Conservation (phyloP, 257 asterid species). For the Orobanche coerulescens region DNA sequence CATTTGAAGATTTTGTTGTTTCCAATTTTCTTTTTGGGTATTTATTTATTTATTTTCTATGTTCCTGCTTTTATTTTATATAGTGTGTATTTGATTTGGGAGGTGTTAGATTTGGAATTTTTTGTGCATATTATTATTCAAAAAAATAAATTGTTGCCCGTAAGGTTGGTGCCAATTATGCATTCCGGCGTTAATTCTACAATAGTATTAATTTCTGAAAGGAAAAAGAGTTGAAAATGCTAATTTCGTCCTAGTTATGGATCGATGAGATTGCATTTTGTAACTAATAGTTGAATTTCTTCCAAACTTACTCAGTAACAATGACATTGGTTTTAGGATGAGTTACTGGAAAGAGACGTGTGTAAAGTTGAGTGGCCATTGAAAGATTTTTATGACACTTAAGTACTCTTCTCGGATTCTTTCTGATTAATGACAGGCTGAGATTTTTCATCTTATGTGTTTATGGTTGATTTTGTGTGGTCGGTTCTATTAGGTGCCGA, state of each 20-base stretch:
- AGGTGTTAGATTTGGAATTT: not conserved
- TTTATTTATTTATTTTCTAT: not conserved
- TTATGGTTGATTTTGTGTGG: not conserved
- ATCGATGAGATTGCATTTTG: no score
- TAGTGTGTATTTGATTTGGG: not conserved
- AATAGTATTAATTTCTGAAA: not conserved
- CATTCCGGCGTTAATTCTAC: not conserved
- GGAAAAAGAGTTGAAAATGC: no score
- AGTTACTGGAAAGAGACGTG: not conserved
- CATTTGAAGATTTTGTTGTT: not conserved
- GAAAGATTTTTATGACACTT: not conserved
- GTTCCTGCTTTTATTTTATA: not conserved
- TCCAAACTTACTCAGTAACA: not conserved
- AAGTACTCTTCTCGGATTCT: not conserved
- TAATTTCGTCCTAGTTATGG: no score
- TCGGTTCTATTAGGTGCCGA: constrained; percentile 1
- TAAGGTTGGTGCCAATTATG: not conserved
- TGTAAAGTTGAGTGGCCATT: not conserved
- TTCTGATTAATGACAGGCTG: not conserved
- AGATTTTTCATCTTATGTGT: not conserved
- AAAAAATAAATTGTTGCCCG: no score
- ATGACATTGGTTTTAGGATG: not conserved
- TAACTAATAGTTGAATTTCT: not conserved
- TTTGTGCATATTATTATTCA: not conserved
- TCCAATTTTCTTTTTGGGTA: not conserved